Evolutionary conservation across 2,329 filamentous ascomycete species (phyloP), one percentile per base, ranked within the genome.

Genomic region (Monilinia fructigena): DNA sequence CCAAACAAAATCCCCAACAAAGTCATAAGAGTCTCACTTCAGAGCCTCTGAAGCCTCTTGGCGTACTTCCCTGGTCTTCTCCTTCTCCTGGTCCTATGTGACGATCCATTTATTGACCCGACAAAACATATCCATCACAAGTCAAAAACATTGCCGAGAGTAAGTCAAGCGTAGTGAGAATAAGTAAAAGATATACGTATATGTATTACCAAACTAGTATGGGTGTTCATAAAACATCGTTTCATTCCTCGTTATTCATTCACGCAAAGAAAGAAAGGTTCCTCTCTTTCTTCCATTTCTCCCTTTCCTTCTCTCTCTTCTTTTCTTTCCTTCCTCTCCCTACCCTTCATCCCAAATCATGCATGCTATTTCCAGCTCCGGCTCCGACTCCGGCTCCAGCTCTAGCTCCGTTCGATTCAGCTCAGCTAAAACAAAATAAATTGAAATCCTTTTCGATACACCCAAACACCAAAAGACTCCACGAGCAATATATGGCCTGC

Each of bases 151-250:
- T 3, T 28, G 28, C 28, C 23, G 23, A 23, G 4, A 2, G 28
- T 28, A 28, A 28, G 3, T 14, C 40, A 14, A 42, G 16, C 40
- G 16, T 42, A 5, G 5, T 35, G 31, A 35, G 7, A 35, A 35
- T 5, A 6, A 35, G 31, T 35, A 35, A 35, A 35, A 35, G 31
- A 35, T 35, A 35, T 35, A 35, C 31, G 31, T 52, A 28, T 52
- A 12, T 38, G 6, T n/a, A 20, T 55, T 55, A 38, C 31, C 31
- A n/a, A n/a, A 55, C 4, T 35, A 35, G 31, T 38, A 55, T 38
- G 38, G 14, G 53, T 55, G 35, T 55, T 38, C 53, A 55, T 55
- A 55, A 16, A 38, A 38, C 53, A 38, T 55, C 12, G n/a, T 38
- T 38, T 55, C 31, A 38, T 55, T 38, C 53, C 28, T 50, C 31